Evolutionary conservation across 2,329 filamentous ascomycete genomes (phyloP).

Genomic region (Cladophialophora bantiana): DNA sequence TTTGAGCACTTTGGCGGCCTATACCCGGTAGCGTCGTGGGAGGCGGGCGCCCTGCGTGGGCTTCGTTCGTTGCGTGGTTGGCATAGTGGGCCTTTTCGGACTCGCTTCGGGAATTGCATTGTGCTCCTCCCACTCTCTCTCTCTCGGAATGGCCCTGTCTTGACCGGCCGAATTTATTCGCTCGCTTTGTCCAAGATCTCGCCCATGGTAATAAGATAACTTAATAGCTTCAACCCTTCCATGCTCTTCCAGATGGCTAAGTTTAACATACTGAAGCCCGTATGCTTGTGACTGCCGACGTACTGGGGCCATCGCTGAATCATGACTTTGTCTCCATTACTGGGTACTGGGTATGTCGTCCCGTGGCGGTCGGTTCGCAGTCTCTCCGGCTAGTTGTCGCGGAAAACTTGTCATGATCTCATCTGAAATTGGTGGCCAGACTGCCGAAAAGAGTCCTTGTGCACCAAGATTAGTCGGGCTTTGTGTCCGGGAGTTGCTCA

Average conservation of each 20-base stretch:
- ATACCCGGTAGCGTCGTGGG: neutral
- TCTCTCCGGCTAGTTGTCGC: neutral
- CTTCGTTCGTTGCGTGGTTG: neutral
- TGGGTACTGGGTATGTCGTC: too few relatives aligned
- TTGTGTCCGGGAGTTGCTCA: neutral
- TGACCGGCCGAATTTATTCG: conserved; percentile 1
- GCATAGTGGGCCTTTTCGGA: neutral
- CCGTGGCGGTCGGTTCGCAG: neutral
- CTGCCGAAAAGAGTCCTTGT: conserved; percentile 10
- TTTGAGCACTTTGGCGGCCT: conserved; percentile 2
- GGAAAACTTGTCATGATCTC: conserved; percentile 16
- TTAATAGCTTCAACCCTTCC: conserved; percentile 9
- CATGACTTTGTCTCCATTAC: conserved; percentile 3
- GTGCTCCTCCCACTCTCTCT: neutral
- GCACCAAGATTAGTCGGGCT: neutral
- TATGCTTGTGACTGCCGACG: neutral
- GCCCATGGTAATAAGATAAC: conserved; percentile 4
- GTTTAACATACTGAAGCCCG: neutral
- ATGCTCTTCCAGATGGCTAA: neutral
- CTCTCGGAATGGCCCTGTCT: neutral
- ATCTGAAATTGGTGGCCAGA: conserved; percentile 12
- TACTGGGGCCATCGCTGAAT: neutral
- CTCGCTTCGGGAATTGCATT: conserved; percentile 25
- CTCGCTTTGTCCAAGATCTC: neutral
- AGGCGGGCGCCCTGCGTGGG: conserved; percentile 11